phyloP scores from a whole-genome alignment of 768 basidiomycete species.

The Boletus tylopilopsis region DNA sequence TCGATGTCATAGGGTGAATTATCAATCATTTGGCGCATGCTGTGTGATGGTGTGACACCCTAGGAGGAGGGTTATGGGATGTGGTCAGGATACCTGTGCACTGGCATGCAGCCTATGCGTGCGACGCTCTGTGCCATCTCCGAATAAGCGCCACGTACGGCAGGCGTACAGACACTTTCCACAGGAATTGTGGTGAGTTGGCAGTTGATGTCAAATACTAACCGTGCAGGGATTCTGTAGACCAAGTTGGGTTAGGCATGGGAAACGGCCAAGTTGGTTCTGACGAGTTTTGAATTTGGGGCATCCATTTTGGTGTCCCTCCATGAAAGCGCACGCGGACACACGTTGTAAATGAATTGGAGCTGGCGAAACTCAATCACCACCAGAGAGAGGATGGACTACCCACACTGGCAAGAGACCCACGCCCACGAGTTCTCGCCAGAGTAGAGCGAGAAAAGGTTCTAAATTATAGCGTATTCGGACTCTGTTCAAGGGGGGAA shows the following conservation, averaged over 20 bases:
- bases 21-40: no score
- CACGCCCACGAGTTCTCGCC: no score
- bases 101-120: not conserved
- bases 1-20: no score
- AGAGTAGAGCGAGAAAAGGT: not conserved
- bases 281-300: not conserved
- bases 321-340: not conserved
- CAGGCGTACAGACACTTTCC: no score
- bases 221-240: no score
- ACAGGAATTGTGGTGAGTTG: no score
- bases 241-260: not conserved
- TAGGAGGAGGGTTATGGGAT: not conserved
- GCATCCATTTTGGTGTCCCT: not conserved
- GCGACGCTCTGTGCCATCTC: not conserved
- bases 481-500: no score
- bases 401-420: slow-evolving; percentile 16
- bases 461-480: no score
- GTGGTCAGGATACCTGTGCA: not conserved
- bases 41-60: not conserved
- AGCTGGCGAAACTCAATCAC: slow-evolving; percentile 18
- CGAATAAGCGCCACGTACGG: no score
- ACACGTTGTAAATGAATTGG: slow-evolving; percentile 16
- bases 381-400: not conserved
- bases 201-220: no score
- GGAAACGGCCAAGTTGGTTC: not conserved